Conservation (phyloP, 306 rosid genomes). For the Quercus bicolor region DNA sequence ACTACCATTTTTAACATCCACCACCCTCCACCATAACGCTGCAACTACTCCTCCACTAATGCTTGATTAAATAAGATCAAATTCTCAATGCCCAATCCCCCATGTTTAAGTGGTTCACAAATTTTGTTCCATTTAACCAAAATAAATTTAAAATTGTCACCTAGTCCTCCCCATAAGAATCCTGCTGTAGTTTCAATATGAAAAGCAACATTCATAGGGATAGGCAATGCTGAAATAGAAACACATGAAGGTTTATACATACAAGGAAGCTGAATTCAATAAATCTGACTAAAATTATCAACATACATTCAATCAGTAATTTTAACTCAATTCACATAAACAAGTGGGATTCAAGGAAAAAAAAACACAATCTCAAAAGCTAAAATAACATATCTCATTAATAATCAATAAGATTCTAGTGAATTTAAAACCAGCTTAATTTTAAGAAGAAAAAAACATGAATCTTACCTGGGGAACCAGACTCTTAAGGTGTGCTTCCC, state of each 20-base stretch:
- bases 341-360: not conserved
- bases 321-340: not conserved
- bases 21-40: no score
- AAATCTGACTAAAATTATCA: not conserved
- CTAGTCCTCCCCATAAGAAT: no score
- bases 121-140: no score
- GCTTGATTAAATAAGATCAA: no score
- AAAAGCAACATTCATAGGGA: no score
- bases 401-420: not conserved
- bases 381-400: not conserved
- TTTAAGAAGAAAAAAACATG: slow-evolving; percentile 6
- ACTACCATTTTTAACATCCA: no score
- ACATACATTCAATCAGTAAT: not conserved
- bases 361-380: not conserved
- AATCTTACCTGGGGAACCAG: slow-evolving; percentile 78
- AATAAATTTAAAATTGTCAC: no score
- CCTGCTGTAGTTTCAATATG: no score
- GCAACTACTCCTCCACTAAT: no score
- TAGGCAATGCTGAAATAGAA: no score
- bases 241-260: not conserved
- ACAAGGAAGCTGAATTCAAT: not conserved
- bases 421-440: not conserved
- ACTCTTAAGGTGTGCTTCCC: slow-evolving; percentile 91
- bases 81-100: no score
- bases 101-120: no score